phyloP scores from a whole-genome alignment of 805 yeast species.

The Candida michaelii region DNA sequence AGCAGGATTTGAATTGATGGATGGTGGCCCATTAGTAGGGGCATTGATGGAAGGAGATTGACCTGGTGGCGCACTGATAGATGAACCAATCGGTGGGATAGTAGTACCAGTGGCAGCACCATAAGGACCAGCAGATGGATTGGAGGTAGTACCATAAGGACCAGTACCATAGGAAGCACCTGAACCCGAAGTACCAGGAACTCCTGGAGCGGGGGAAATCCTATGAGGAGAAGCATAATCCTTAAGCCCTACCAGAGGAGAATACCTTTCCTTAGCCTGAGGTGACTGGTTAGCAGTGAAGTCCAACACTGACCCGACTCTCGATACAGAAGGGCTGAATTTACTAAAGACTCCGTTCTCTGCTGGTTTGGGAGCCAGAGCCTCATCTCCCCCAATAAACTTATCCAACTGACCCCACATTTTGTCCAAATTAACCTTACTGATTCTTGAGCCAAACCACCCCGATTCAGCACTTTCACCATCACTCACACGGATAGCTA shows the following conservation, averaged over 20 bases:
- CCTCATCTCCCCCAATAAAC: slow-evolving; percentile 81
- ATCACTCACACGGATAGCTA: slow-evolving; percentile 49
- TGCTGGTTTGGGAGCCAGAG: slow-evolving; percentile 26
- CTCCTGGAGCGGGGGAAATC: slow-evolving; percentile 24
- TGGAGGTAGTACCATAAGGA: too few relatives aligned
- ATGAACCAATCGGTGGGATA: background rate
- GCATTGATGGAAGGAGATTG: too few relatives aligned
- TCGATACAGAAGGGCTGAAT: slow-evolving; percentile 67
- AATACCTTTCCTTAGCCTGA: slow-evolving; percentile 8
- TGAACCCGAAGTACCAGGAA: too few relatives aligned
- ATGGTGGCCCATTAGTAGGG: too few relatives aligned
- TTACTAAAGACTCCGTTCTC: slow-evolving; percentile 66
- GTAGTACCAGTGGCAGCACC: too few relatives aligned
- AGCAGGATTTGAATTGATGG: too few relatives aligned
- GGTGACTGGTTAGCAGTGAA: slow-evolving; percentile 20
- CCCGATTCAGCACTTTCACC: slow-evolving; percentile 47
- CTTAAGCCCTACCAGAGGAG: slow-evolving; percentile 13
- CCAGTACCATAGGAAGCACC: too few relatives aligned
- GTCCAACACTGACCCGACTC: slow-evolving; percentile 46
- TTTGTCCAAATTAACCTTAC: slow-evolving; percentile 69
- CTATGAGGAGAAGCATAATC: slow-evolving; percentile 14
- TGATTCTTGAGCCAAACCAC: slow-evolving; percentile 65
- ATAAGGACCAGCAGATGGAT: too few relatives aligned
- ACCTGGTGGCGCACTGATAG: background rate
- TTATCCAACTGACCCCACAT: slow-evolving; percentile 90